Base-by-base conservation (phyloP, 2,329 filamentous ascomycete genomes). In the Trichophyton rubrum region DNA sequence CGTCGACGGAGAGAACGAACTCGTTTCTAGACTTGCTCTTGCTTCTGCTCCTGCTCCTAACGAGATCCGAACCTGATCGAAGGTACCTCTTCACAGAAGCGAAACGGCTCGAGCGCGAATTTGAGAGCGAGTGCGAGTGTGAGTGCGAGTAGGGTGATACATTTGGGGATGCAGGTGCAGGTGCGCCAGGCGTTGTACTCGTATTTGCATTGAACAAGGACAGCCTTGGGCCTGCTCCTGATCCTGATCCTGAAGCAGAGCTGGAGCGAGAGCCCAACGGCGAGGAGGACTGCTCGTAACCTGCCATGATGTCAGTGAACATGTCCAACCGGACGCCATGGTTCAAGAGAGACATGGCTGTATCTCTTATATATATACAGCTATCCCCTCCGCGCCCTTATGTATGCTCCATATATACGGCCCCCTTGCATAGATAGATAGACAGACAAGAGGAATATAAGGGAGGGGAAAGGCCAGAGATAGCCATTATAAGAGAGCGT, bases 31-130 rank as follows among this genome's bases (percentile, higher is more conserved):
- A 24, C 45, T 35, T 53, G 13, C 49, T 53, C 22, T 40, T 58
- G 45, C 56, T 59, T 15, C 41, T 47, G 24, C 40, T 59, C 9
- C 38, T 49, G 41, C 8, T 51, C 30, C 22, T 49, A 13, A 38
- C 33, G 33, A 38, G 33, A 13, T 38, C 33, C 11, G 33, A 38
- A 38, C 33, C 45, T 38, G 64, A n/a, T 13, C 60, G 62, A 51
- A 66, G 60, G 60, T 64, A 64, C 55, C 61, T 60, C n/a, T 55
- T 66, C 51, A 64, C 61, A 22, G 63, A 63, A 6, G 64, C 35
- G 51, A 66, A 62, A 6, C 63, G 61, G 38, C 61, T 63, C 27
- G 62, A 63, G 33, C 49, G 58, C 60, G 60, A 56, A 56, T 27
- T 45, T 61, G 53, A 43, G 56, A 56, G 41, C 30, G 57, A 60